Evolutionary conservation across 768 basidiomycete genomes (phyloP).

Genomic region (Hypsizygus marmoreus): DNA sequence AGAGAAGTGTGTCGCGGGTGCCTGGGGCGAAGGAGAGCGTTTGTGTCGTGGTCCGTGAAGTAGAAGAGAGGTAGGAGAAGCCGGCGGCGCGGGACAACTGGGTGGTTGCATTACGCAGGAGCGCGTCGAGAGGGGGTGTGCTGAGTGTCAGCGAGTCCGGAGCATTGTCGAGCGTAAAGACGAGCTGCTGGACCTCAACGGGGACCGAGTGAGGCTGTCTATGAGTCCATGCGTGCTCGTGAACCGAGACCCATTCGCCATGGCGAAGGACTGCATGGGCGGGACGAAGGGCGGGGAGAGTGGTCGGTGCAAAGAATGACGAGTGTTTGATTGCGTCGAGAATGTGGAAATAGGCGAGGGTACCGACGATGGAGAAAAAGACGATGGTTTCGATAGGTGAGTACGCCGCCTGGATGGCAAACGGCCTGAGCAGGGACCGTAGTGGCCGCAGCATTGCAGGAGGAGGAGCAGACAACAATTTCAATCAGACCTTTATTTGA

Average conservation of each 20-base stretch:
- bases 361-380: constrained; percentile 84
- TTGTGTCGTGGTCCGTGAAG: constrained; percentile 37
- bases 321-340: constrained; percentile 89
- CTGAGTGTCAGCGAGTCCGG: constrained; percentile 21
- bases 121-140: constrained; percentile 33
- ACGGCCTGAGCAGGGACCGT: constrained; percentile 64
- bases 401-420: constrained; percentile 73
- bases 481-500: too few species aligned
- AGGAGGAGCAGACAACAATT: too few species aligned
- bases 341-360: constrained; percentile 93
- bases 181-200: constrained; percentile 75
- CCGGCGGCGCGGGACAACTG: constrained; percentile 12
- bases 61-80: constrained; percentile 22
- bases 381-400: constrained; percentile 90
- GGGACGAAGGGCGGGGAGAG: constrained; percentile 51
- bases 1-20: constrained; percentile 51
- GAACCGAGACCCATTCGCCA: constrained; percentile 64
- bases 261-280: constrained; percentile 55
- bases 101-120: constrained; percentile 36
- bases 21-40: constrained; percentile 55
- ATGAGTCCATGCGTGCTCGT: constrained; percentile 52
- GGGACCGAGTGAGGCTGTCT: constrained; percentile 33
- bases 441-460: constrained; percentile 35
- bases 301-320: constrained; percentile 66
- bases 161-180: constrained; percentile 53